Base-by-base conservation (phyloP, 768 basidiomycete genomes). In the Sutorius australiensis region DNA sequence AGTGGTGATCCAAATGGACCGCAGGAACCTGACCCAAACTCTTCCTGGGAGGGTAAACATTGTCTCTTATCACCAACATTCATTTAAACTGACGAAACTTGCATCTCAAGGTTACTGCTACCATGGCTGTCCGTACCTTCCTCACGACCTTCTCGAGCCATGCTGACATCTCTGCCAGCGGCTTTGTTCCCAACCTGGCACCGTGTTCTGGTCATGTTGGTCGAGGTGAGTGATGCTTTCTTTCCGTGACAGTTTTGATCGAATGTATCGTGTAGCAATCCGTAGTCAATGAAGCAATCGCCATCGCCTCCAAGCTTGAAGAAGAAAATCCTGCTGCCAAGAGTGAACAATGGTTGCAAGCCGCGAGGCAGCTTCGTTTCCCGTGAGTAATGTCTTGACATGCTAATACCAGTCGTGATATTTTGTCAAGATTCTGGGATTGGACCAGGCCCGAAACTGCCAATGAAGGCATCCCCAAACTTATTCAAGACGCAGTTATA, bases 121-220 rank as follows among this genome's bases (percentile, higher is more conserved):
- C 32, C 61, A 62, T 36, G 40, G n/a, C 19, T 51, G 61, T 62
- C 16, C 12, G 62, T 51, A 10, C 10, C 21, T 28, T 2, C 12
- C 6, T n/a, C 14, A 3, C 1, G 1, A 1, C 6, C 5, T 19
- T 43, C 6, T 19, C 1, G 14, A 47, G 6, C 5, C 6, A 11
- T 8, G 8, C 21, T 64, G 37, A 63, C 28, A 42, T 31, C 28
- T 17, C 14, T n/a, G 36, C 47, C 24, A 62, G 61, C 61, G 40
- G 50, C 62, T 30, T 21, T 62, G n/a, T 62, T 62, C 41, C 61
- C 61, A 21, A 40, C 61, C 14, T 62, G 61, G 61, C 61, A 62
- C 12, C 58, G 61, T 40, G 40, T 56, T 17, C 37, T 52, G n/a
- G 0, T 57, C 30, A 6, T 62, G 46, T 47, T 62, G 16, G 14